phyloP scores from a whole-genome alignment of 1,284 basidiomycete species.

The Fomes fomentarius region DNA sequence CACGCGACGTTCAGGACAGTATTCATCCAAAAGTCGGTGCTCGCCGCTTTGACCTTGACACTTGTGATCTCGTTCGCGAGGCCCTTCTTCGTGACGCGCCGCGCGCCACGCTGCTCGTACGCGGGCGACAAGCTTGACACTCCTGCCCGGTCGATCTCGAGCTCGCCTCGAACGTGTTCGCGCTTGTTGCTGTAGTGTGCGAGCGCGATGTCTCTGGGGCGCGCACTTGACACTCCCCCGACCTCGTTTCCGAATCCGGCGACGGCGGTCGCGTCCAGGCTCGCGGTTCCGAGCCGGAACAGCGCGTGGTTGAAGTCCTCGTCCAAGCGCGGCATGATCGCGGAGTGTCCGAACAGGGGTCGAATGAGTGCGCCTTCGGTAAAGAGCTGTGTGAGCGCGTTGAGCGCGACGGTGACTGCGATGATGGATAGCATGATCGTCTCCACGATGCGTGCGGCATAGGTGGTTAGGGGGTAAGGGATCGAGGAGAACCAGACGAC shows the following conservation, averaged over 20 bases:
- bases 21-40: slow-evolving; percentile 45
- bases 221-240: slow-evolving; percentile 47
- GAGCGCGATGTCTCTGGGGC: slow-evolving; percentile 23
- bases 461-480: slow-evolving; percentile 70
- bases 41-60: slow-evolving; percentile 38
- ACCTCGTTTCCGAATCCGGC: slow-evolving; percentile 77
- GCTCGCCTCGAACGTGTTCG: slow-evolving; percentile 35
- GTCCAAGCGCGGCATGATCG: slow-evolving; percentile 54
- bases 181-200: slow-evolving; percentile 12
- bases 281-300: slow-evolving; percentile 71
- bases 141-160: slow-evolving; percentile 48
- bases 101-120: slow-evolving; percentile 26
- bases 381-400: slow-evolving; percentile 65
- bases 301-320: slow-evolving; percentile 76
- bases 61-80: slow-evolving; percentile 41
- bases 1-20: slow-evolving; percentile 40
- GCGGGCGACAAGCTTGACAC: slow-evolving; percentile 40
- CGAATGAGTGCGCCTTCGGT: slow-evolving; percentile 52
- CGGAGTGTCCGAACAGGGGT: slow-evolving; percentile 50
- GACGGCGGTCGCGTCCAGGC: slow-evolving; percentile 71
- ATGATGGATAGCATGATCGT: slow-evolving; percentile 58
- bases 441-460: slow-evolving; percentile 72
- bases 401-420: slow-evolving; percentile 57
- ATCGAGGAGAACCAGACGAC: slow-evolving; percentile 54
- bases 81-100: slow-evolving; percentile 31